Base-by-base conservation (phyloP, 257 asterid genomes). In the Penstemon newberryi region DNA sequence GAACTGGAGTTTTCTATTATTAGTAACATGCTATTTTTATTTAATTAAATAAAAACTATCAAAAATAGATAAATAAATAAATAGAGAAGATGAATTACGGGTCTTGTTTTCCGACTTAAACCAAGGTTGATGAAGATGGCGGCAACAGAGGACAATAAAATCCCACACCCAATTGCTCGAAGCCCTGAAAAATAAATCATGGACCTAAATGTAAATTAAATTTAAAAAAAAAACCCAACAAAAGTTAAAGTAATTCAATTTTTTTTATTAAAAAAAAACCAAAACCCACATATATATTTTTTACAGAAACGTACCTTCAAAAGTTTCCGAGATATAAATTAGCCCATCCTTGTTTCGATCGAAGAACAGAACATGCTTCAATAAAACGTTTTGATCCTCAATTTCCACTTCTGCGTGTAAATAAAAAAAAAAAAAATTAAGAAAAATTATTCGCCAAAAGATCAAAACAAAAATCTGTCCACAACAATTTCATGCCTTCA, bases 361-460 rank as follows among this genome's bases (percentile, higher is more conserved):
- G 64, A 92, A 89, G 88, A 89, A 92, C 92, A 78, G 76, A 9
- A 79, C 94, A 68, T 89, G 98, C 61, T 85, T 89, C 70, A 86
- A 82, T n/a, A 92, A 75, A 62, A 77, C 77, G 41, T 70, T 86
- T 4, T 82, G 77, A 15, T 86, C 91, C 2, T 42, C 47, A 59
- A 62, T 58, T 65, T 78, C 89, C 82, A 78, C 79, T 44, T 19
- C 83, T 79, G 72, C 65, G 47, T 49, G 37, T 59, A 57, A 44
- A 11, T 25, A 59, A 13, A 62, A 6, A 43, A 38, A 36, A 7
- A 53, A 18, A 5, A 61, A 8, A 45, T 18, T 46, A 13, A 13
- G 53, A 70, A 10, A 42, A 15, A 2, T 5, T 39, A 37, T 25
- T 56, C 0, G 47, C 36, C 3, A 50, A 37, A 3, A 19, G 18